These are phyloP conservation scores for Aspergillus fischeri DNA, from an alignment of 2,329 filamentous ascomycete species.

Conservation along the genomic window DNA sequence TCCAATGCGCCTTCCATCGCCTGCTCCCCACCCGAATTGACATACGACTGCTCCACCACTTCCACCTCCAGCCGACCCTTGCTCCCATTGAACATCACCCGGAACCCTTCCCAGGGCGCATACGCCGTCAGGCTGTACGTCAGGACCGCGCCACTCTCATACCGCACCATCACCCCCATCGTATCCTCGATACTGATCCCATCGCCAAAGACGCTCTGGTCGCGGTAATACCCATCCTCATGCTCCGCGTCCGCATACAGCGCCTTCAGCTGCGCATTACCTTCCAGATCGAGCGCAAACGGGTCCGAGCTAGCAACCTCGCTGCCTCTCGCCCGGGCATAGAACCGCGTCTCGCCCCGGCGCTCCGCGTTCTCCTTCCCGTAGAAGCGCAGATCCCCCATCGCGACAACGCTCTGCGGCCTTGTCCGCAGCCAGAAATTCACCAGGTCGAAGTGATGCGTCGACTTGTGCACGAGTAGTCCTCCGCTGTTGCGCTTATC, in stretches of 20 bases:
- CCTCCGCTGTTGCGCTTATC: constrained; percentile 59
- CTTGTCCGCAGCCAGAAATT: constrained; percentile 59
- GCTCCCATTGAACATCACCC: constrained; percentile 42
- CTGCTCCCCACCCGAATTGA: constrained; percentile 58
- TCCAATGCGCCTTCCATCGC: constrained; percentile 30
- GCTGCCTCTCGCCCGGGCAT: constrained; percentile 46
- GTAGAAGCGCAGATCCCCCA: constrained; percentile 58
- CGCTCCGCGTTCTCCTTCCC: constrained; percentile 58
- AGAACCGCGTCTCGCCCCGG: constrained; percentile 49
- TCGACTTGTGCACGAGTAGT: constrained; percentile 59
- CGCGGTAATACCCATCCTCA: constrained; percentile 59
- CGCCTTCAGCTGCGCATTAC: constrained; percentile 51
- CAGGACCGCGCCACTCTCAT: constrained; percentile 53
- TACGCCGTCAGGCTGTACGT: constrained; percentile 56
- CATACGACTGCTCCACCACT: constrained; percentile 55
- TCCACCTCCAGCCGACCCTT: constrained; percentile 58
- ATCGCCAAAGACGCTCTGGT: constrained; percentile 60
- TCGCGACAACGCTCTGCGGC: constrained; percentile 55
- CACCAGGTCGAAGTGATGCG: constrained; percentile 61
- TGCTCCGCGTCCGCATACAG: constrained; percentile 62
- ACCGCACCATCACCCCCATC: constrained; percentile 57
- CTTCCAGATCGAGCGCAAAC: constrained; percentile 55
- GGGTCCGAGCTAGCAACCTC: constrained; percentile 51
- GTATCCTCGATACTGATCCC: constrained; percentile 64
- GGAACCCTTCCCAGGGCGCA: constrained; percentile 48